Percentiles rank a stretch among this genome's conserved stretches.
phyloP scores from a whole-genome alignment of 768 basidiomycete species.

The Rickenella mellea region DNA sequence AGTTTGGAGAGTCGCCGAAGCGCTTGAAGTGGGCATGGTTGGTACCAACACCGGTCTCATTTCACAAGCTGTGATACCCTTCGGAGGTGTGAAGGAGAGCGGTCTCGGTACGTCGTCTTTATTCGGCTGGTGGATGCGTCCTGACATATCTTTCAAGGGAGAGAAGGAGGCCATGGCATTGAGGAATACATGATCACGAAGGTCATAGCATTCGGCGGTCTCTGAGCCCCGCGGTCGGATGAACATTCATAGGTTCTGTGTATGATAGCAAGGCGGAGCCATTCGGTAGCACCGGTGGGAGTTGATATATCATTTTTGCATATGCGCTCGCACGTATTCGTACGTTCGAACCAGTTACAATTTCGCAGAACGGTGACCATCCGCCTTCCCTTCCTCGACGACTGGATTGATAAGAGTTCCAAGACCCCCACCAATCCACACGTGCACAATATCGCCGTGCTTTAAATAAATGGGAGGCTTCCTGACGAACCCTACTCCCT shows the following conservation, averaged over 20 bases:
- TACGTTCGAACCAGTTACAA: too few relatives aligned
- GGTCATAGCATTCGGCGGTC: conserved; percentile 71
- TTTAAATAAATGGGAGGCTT: conserved; percentile 63
- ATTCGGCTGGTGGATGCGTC: not conserved
- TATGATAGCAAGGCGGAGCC: not conserved
- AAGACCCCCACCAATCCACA: conserved; percentile 64
- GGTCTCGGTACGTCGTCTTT: conserved; percentile 40
- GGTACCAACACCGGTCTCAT: conserved; percentile 76
- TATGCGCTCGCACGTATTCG: too few relatives aligned
- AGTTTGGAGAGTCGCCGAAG: conserved; percentile 92
- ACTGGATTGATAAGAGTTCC: conserved; percentile 77
- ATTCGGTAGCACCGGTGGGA: too few relatives aligned
- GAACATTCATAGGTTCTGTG: not conserved
- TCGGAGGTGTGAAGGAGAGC: conserved; percentile 88
- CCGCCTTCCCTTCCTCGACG: conserved; percentile 44
- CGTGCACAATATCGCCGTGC: conserved; percentile 61
- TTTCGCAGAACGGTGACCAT: too few relatives aligned
- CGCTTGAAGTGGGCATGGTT: conserved; percentile 89
- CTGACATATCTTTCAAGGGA: conserved; percentile 29
- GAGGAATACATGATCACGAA: conserved; percentile 82
- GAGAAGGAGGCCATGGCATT: conserved; percentile 87
- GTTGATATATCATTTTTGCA: too few relatives aligned
- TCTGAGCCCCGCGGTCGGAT: conserved; percentile 21
- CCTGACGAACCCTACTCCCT: conserved; percentile 73
- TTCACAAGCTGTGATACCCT: conserved; percentile 73